Base-by-base conservation (phyloP, 257 asterid genomes). In the Solanum megistacrolobum region DNA sequence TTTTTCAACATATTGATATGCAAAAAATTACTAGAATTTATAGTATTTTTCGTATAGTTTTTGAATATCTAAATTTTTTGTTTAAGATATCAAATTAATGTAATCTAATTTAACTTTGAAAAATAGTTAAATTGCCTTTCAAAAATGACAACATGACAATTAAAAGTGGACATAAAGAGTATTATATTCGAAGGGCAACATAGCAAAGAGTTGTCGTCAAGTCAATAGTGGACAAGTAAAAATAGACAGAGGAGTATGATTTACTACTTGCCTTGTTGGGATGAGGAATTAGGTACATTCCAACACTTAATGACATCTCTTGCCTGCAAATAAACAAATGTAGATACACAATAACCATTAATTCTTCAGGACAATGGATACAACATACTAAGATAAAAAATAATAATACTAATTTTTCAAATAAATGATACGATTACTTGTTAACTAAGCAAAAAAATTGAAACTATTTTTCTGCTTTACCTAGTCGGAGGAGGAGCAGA, bases 281-380 rank as follows among this genome's bases (percentile, higher is more conserved):
- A 83, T 96, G 99, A 38, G 99, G 99, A 88, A 96, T 93, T 62
- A 91, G 87, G 92, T 94, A 93, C 88, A 95, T 90, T 71, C 97
- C 98, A 87, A 96, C 93, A 78, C 89, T 85, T 71, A 96, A 92
- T 82, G 93, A 93, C 86, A 94, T 90, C 39, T 93, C 95, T 79
- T 48, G 69, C 86, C 86, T 82, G 69, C 43, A 82, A 82, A 29
- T 31, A 48, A 82, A 82, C 62, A 81, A 25, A 81, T 16, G 29
- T 14, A 0, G 41, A 46, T 81, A 81, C 85, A 81, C 27, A 8
- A 27, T 29, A n/a, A n/a, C n/a, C n/a, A n/a, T n/a, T n/a, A n/a
- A n/a, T n/a, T n/a, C n/a, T n/a, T n/a, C n/a, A n/a, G n/a, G n/a
- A n/a, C 10, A 55, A 76, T 38, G 23, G 20, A 25, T 81, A 79